Base-by-base conservation (phyloP, 1,284 basidiomycete species). In the Malassezia restricta region DNA sequence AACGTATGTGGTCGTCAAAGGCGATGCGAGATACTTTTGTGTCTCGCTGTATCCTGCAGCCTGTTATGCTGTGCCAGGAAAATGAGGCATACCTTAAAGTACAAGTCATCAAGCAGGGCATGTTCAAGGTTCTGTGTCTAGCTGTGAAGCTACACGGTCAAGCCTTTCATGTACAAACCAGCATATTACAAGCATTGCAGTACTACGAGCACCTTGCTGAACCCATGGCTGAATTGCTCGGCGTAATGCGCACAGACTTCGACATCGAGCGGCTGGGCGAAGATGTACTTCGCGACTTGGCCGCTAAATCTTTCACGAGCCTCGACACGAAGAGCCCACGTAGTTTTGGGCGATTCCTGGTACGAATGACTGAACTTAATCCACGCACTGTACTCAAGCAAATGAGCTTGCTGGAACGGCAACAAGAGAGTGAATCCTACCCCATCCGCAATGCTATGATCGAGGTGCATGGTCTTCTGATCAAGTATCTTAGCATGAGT, bases 371-470 rank as follows among this genome's bases (percentile, higher is more conserved):
- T 0, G 88, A 94, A 61, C 77, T 85, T 14, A 80, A 81, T n/a
- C 90, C 91, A 0, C 77, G 87, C n/a, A 77, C 83, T 4, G 83
- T 95, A 1, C 77, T 89, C 65, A 92, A 92, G 75, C 88, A 94
- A 74, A 85, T 98, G 64, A 83, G 83, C 61, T 75, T 96, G 41
- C 76, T 96, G 8, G 78, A 87, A 28, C 78, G 80, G 20, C 91
- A 95, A 67, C 77, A 95, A 31, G 92, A 98, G 68, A 89, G 86
- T 30, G 92, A 98, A 86, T 85, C 88, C 0, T 94, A 96, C 67
- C 87, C 89, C 0, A 92, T 98, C 83, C 86, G 94, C 33, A 87
- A 68, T 39, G 65, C 71, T 8, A 57, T 74, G 44, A 53, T 74
- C 46, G 73, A 74, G 47, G 64, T 68, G 5, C 67, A 74, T 20